These are phyloP conservation scores for Calonectria crousiana DNA, from an alignment of 2,329 filamentous ascomycete species.

Conservation along the genomic window DNA sequence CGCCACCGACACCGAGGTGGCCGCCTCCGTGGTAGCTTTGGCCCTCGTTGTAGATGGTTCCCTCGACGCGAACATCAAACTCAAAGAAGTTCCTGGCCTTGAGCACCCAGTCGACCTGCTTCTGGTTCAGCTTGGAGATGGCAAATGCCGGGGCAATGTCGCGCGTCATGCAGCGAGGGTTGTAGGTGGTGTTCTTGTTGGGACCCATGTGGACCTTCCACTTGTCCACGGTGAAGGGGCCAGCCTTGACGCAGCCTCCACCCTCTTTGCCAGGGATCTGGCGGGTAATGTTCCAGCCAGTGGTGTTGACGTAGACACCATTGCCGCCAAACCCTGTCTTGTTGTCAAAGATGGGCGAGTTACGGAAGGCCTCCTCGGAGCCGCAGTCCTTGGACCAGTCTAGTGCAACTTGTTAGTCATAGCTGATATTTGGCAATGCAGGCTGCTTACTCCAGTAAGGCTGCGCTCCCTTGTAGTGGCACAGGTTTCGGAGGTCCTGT, in stretches of 20 bases:
- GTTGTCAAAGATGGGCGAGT: constrained; percentile 47
- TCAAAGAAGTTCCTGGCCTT: constrained; percentile 39
- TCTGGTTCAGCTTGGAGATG: constrained; percentile 25
- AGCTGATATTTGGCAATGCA: not conserved
- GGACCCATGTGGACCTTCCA: constrained; percentile 32
- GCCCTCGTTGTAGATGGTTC: constrained; percentile 28
- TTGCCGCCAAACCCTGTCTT: constrained; percentile 47
- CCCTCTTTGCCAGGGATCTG: constrained; percentile 31
- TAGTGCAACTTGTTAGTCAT: constrained; percentile 8
- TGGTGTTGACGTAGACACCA: constrained; percentile 27
- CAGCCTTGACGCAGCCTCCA: constrained; percentile 38
- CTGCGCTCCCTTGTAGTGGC: constrained; percentile 37
- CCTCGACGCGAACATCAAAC: constrained; percentile 46
- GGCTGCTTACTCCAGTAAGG: constrained; percentile 35
- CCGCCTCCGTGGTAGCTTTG: constrained; percentile 43
- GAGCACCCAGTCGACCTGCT: constrained; percentile 31
- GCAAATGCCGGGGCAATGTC: constrained; percentile 42
- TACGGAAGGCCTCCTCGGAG: constrained; percentile 23
- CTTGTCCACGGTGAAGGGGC: constrained; percentile 35
- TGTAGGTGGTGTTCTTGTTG: constrained; percentile 39
- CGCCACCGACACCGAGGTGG: constrained; percentile 43
- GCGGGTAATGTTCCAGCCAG: constrained; percentile 29
- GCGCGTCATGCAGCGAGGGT: constrained; percentile 48
- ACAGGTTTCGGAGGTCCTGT: constrained; percentile 32
- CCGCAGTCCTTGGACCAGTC: constrained; percentile 31